Base-by-base conservation (phyloP, 2,329 filamentous ascomycete species). In the Colletotrichum noveboracense region DNA sequence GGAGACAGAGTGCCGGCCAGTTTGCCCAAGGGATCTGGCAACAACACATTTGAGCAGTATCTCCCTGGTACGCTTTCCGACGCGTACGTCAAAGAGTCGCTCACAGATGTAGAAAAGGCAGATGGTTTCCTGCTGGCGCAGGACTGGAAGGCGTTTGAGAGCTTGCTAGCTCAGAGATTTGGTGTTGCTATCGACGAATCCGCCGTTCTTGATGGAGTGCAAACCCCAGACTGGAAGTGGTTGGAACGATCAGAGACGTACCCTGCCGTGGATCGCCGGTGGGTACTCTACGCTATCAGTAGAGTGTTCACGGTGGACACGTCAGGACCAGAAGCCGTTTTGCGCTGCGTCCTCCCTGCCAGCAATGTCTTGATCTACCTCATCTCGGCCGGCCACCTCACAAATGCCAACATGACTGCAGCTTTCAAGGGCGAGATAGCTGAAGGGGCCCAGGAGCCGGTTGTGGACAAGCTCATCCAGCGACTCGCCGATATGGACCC, bases 401-500 rank as follows among this genome's bases (percentile, higher is more conserved):
- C 90, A 3, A 80, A 89, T 6, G 88, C 90, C 28, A 93, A 93
- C 77, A 79, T 93, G 66, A 89, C 88, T 78, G 88, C 90, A 5
- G 90, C 91, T 2, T 89, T 93, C 80, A 87, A 88, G 76, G 86
- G 87, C 16, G 85, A 88, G 38, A 83, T 88, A 21, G 81, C 84
- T 16, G 87, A 90, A 56, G 82, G 85, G 14, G 88, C 89, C 56
- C 82, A 80, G 65, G 60, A 43, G 14, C 48, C 71, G 24, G 67
- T 76, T 12, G 83, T 86, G n/a, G 90, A 91, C 38, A 91, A 94
- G 73, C 86, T 96, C 6, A 89, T 94, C 26, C 84, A 88, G 60
- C 87, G 92, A 60, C 85, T 96, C 48, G 88, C 90, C 1, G 88
- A 92, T 65, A 87, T 93, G n/a, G 94, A 96, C 79, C 90, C 92